Evolutionary conservation across 331 rosid species (phyloP), one percentile per base, ranked within the genome.

Genomic region (Arachis monticola): DNA sequence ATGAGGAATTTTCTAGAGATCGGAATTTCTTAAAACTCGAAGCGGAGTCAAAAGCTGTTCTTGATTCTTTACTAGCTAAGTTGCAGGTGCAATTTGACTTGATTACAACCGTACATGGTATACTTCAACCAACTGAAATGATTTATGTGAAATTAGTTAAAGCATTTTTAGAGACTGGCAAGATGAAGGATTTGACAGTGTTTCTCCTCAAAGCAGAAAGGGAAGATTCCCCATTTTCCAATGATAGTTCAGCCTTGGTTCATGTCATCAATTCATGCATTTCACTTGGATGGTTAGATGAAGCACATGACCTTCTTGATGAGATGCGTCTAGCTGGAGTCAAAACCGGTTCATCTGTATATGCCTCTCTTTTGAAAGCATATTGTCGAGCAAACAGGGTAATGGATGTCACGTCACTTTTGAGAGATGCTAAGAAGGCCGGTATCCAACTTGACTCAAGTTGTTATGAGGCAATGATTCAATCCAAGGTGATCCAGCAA

Each of bases 261-360:
- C 94, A 91, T 79, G 97, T 89, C 73, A 86, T 88, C 45, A 89
- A 89, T 83, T 74, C 94, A 10, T 89, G 97, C 79, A 91, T 91
- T 67, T 85, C 85, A 5, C 89, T 86, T 66, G 98, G 97, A 77
- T 85, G 93, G 96, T 84, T 93, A 81, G 98, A 91, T 72, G 85
- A 93, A 79, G 97, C 96, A 12, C 92, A 91, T 45, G 96, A 89
- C 90, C 97, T 93, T 75, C 88, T 93, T 31, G 94, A 93, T 64
- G 96, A 93, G 88, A 87, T 89, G 91, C 88, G 84, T 52, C 79
- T 93, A 79, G 96, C 98, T 65, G 92, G 97, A 80, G 75, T 89
- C 31, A 84, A 83, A 80, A 78, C 86, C 6, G 81, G 89, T 65
- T 81, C 96, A 32, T 88, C 93, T 7, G 82, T 89, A 63, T 89